Evolutionary conservation across 495 filamentous ascomycete species (phyloP).

Genomic region (Penicillium macrosclerotiorum): DNA sequence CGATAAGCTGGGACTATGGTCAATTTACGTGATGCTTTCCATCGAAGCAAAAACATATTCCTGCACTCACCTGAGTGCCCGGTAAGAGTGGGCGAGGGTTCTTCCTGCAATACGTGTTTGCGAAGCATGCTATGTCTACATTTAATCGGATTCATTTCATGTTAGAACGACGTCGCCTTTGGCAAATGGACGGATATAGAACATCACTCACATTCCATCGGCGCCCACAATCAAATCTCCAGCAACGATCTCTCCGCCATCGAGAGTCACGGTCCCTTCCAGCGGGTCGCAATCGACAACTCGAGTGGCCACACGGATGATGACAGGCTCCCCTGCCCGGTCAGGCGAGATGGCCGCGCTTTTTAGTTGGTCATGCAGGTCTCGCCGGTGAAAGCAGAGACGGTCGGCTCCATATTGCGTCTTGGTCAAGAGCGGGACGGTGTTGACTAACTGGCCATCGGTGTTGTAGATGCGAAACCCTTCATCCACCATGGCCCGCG

Average conservation of each 20-base stretch:
- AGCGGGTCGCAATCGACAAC: constrained; percentile 18
- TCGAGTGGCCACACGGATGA: constrained; percentile 11
- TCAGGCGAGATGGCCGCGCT: constrained; percentile 11
- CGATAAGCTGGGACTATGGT: constrained; percentile 18
- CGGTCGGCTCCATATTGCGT: constrained; percentile 24
- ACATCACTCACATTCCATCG: constrained; percentile 38
- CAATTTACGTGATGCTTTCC: not conserved
- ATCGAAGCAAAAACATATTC: not conserved
- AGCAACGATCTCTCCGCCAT: constrained; percentile 15
- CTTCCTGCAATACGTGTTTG: constrained; percentile 10
- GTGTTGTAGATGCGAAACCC: constrained; percentile 31
- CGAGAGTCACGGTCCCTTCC: constrained; percentile 20
- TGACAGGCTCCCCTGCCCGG: constrained; percentile 16
- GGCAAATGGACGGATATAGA: no score
- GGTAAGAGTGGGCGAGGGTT: constrained; percentile 11
- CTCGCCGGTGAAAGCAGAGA: constrained; percentile 26
- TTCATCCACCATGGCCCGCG: constrained; percentile 23
- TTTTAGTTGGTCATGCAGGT: constrained; percentile 26
- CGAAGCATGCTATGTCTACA: constrained; percentile 18
- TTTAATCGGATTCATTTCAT: not conserved
- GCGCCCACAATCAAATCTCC: constrained; percentile 46
- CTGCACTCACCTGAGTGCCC: constrained; percentile 22
- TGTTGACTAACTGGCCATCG: constrained; percentile 18
- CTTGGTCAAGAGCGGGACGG: constrained; percentile 17
- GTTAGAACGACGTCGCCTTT: no score